Evolutionary conservation across 2,329 filamentous ascomycete species (phyloP).

Genomic region (Xylaria sp.): DNA sequence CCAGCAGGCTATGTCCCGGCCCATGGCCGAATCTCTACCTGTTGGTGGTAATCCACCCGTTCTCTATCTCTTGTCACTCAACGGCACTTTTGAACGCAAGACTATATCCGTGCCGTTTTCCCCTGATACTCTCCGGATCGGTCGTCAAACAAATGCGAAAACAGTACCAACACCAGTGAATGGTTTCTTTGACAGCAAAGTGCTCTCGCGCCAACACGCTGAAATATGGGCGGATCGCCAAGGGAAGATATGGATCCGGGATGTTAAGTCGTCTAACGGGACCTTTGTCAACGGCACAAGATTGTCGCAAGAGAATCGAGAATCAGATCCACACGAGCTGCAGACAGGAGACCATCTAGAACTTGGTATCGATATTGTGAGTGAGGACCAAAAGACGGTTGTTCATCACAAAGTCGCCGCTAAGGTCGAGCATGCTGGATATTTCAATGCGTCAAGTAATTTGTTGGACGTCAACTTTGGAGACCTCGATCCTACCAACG

Average conservation of each 20-base stretch:
- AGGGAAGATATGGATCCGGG: slow-evolving; percentile 94
- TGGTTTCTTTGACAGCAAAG: slow-evolving; percentile 98
- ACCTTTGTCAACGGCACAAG: slow-evolving; percentile 96
- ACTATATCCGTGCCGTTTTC: slow-evolving; percentile 92
- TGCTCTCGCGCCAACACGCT: slow-evolving; percentile 93
- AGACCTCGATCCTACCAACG: slow-evolving; percentile 85
- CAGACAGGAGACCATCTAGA: slow-evolving; percentile 92
- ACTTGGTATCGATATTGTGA: slow-evolving; percentile 97
- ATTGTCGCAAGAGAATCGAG: slow-evolving; percentile 91
- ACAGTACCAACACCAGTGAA: slow-evolving; percentile 91
- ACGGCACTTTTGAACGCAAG: slow-evolving; percentile 96
- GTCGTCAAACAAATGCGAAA: slow-evolving; percentile 96
- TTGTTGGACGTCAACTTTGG: slow-evolving; percentile 91
- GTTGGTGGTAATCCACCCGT: slow-evolving; percentile 78
- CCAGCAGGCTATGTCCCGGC: slow-evolving; percentile 67
- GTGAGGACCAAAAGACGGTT: slow-evolving; percentile 97
- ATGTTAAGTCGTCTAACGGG: slow-evolving; percentile 98
- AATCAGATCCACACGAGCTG: slow-evolving; percentile 94
- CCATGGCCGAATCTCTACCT: slow-evolving; percentile 70
- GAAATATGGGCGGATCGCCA: slow-evolving; percentile 88
- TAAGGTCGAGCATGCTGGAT: slow-evolving; percentile 94
- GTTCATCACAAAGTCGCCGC: slow-evolving; percentile 98
- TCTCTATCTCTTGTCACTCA: slow-evolving; percentile 87
- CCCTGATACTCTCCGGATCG: slow-evolving; percentile 94
- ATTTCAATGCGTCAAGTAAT: slow-evolving; percentile 78